Percentiles rank a stretch among this genome's conserved stretches.
Conservation (phyloP, 2,329 filamentous ascomycete genomes). For the Colletotrichum theobromicola region DNA sequence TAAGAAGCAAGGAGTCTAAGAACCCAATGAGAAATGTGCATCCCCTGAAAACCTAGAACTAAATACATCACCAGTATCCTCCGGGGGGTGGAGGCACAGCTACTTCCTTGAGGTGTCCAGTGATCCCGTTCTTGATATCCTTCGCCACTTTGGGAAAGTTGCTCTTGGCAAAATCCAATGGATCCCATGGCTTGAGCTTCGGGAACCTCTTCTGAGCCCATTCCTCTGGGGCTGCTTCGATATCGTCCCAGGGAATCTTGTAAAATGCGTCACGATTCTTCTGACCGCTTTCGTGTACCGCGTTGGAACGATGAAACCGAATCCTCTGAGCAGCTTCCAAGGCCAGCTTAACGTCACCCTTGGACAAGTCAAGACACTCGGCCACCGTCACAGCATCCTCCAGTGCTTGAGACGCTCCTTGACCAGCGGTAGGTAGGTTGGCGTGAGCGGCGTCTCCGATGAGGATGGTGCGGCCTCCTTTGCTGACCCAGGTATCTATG, state of each 20-base stretch:
- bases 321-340: constrained; percentile 50
- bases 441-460: background rate
- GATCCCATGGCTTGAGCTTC: background rate
- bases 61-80: background rate
- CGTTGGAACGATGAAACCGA: constrained; percentile 44
- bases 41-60: background rate
- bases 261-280: background rate
- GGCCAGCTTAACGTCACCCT: constrained; percentile 39
- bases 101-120: background rate
- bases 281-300: constrained; percentile 3
- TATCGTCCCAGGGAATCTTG: background rate
- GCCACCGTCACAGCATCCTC: background rate
- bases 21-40: background rate
- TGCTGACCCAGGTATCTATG: background rate
- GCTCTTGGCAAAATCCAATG: background rate
- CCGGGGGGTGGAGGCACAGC: background rate
- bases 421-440: background rate
- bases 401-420: background rate
- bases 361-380: background rate
- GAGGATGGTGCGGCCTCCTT: background rate
- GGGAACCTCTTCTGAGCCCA: background rate
- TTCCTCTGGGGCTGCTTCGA: background rate
- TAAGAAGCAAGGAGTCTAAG: background rate
- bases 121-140: background rate
- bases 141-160: background rate